These are phyloP conservation scores for Aquanectria penicillioides DNA, from an alignment of 2,329 filamentous ascomycete genomes.

Conservation along the genomic window DNA sequence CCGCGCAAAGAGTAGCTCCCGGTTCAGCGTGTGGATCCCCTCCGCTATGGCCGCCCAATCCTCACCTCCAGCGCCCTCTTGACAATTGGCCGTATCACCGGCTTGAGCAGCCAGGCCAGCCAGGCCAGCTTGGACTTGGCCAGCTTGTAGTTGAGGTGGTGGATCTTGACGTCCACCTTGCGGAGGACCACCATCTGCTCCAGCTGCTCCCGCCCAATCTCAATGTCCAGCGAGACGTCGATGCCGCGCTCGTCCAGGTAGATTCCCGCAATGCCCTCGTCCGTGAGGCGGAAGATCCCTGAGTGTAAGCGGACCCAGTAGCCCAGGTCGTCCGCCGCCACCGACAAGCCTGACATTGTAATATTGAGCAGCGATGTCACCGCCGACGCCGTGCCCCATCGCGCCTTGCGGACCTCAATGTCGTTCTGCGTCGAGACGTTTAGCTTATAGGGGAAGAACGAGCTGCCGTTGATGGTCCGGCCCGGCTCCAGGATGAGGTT, in stretches of 20 bases:
- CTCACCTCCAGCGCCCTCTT: conserved; percentile 82
- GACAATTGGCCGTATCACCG: conserved; percentile 82
- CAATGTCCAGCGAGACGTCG: conserved; percentile 85
- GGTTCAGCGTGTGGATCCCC: conserved; percentile 77
- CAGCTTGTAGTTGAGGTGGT: conserved; percentile 85
- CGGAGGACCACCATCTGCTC: conserved; percentile 85
- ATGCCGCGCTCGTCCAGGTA: conserved; percentile 87
- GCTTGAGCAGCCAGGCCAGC: conserved; percentile 85
- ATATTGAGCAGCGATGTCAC: conserved; percentile 79
- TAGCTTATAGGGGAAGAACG: conserved; percentile 87
- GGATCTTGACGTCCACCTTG: conserved; percentile 81
- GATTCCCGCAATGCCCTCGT: conserved; percentile 88
- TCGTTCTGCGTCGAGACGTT: conserved; percentile 87
- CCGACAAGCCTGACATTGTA: conserved; percentile 83
- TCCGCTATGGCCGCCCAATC: conserved; percentile 76
- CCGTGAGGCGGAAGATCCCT: conserved; percentile 77
- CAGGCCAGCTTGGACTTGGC: conserved; percentile 80
- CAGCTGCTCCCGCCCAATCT: conserved; percentile 79
- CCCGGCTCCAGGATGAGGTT: conserved; percentile 93
- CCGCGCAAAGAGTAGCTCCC: conserved; percentile 86
- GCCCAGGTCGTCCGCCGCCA: conserved; percentile 86
- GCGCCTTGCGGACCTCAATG: conserved; percentile 83
- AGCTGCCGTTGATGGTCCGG: conserved; percentile 82
- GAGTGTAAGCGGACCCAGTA: conserved; percentile 88
- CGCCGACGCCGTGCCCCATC: conserved; percentile 66